Evolutionary conservation across 345 rosid genomes (phyloP), one percentile per base, ranked within the genome.

Genomic region (Aquilaria sinensis): DNA sequence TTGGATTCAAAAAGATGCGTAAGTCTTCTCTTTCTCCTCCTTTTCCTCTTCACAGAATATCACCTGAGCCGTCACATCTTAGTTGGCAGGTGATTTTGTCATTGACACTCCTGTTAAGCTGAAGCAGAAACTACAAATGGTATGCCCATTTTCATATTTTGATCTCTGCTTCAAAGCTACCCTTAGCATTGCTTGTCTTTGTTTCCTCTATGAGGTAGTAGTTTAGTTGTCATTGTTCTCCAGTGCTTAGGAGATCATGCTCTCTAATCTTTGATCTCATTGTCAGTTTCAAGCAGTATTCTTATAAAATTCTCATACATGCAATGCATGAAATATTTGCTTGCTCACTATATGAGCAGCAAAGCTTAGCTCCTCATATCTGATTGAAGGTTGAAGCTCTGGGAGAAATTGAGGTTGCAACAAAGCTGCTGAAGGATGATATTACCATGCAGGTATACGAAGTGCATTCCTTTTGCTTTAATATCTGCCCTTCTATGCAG

Each of bases 1-100:
- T 89, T 59, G 98, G 97, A 54, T 93, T 87, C 72, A 80, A 70
- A 65, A 89, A 89, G 74, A 89, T 84, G 94, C 74, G 96, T 84
- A 71, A 85, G 92, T 79, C 54, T 69, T 71, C 72, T 69, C n/a
- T 61, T 66, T 69, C 33, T 47, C 31, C 41, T 46, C 33, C 31
- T 45, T 16, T 12, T 60, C 58, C 51, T 9, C 59, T 23, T 23
- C 50, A 50, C 23, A 13, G 6, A 31, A 37, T 5, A 45, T 11
- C 32, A 9, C 12, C 5, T 15, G 11, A 30, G 29, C 11, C 23
- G 16, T 7, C 58, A 29, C 31, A 37, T 37, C 43, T 37, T 37
- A 9, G 8, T 9, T 37, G 43, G 43, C 88, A 89, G 98, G 93
- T 56, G 88, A 87, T 48, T 92, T 92, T 80, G 80, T 84, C 70